Percentiles rank a stretch among this genome's conserved stretches.
phyloP scores from a whole-genome alignment of 2,329 filamentous ascomycete genomes.

The Fusarium euwallaceae region DNA sequence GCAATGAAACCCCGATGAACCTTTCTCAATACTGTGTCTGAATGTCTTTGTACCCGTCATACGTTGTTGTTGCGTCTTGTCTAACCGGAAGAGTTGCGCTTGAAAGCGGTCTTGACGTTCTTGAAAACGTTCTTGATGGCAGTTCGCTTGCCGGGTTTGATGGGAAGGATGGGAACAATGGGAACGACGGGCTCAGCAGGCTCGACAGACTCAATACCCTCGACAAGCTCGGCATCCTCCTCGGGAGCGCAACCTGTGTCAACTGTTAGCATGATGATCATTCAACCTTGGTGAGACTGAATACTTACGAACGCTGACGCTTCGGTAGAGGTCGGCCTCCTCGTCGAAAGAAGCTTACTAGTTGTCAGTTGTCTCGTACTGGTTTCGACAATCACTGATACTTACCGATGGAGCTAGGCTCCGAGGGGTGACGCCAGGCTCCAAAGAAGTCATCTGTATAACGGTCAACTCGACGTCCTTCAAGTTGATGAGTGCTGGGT shows the following conservation, averaged over 20 bases:
- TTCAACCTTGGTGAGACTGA: background rate
- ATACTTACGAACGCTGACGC: background rate
- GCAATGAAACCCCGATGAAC: constrained; percentile 3
- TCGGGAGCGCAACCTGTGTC: background rate
- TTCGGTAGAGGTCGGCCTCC: background rate
- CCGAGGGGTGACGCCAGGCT: background rate
- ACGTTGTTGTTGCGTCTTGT: background rate
- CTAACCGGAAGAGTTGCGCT: background rate
- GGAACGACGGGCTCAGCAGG: background rate
- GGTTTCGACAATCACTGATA: background rate
- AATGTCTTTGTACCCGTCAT: background rate
- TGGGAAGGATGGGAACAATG: background rate
- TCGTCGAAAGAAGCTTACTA: background rate
- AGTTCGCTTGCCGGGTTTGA: background rate
- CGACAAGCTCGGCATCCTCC: background rate
- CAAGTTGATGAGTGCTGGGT: background rate
- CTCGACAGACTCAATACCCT: background rate
- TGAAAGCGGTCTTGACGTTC: background rate
- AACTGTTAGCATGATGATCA: background rate
- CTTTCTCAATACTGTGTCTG: background rate
- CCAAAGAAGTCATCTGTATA: background rate
- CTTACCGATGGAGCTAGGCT: background rate
- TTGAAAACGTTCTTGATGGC: background rate
- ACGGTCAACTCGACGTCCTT: background rate
- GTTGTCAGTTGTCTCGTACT: background rate